Percentiles rank a stretch among this genome's conserved stretches.
Evolutionary conservation across 345 rosid species (phyloP).

Genomic region (Sapria himalayana): DNA sequence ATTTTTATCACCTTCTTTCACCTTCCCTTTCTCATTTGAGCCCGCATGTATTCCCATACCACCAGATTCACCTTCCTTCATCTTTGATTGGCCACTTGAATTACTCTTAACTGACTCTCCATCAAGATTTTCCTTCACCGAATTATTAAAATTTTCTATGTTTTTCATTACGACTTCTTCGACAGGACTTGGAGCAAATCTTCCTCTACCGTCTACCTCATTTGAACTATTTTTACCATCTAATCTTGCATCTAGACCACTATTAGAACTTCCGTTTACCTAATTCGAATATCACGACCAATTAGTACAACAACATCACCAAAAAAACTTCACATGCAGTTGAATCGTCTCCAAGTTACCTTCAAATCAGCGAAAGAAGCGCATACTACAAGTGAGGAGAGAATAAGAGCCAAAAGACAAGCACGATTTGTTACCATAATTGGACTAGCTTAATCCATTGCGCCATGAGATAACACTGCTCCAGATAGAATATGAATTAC

Average conservation of each 20-base stretch:
- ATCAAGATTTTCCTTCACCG: constrained; percentile 1
- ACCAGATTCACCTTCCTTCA: not conserved
- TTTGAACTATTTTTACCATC: constrained; percentile 7
- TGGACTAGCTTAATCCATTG: no score
- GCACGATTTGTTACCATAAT: no score
- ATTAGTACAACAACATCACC: not conserved
- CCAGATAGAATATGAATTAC: no score
- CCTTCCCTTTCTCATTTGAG: constrained; percentile 6
- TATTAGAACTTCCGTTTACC: constrained; percentile 12
- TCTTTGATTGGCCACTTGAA: constrained; percentile 2
- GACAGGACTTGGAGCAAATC: constrained; percentile 8
- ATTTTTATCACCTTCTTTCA: constrained; percentile 4
- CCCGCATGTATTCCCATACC: constrained; percentile 1
- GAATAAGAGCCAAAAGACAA: no score
- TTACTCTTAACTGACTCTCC: not conserved
- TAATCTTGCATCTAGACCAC: constrained; percentile 10
- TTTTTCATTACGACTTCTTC: constrained; percentile 2
- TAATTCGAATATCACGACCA: constrained; percentile 7
- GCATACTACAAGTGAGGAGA: no score
- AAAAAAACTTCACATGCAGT: not conserved
- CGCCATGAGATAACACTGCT: no score
- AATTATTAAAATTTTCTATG: constrained; percentile 3
- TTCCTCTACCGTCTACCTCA: constrained; percentile 7
- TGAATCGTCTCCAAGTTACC: constrained; percentile 15
- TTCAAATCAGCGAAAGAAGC: constrained; percentile 14